Conservation (phyloP, 1,139 yeast species). For the Zygosaccharomyces sapae region DNA sequence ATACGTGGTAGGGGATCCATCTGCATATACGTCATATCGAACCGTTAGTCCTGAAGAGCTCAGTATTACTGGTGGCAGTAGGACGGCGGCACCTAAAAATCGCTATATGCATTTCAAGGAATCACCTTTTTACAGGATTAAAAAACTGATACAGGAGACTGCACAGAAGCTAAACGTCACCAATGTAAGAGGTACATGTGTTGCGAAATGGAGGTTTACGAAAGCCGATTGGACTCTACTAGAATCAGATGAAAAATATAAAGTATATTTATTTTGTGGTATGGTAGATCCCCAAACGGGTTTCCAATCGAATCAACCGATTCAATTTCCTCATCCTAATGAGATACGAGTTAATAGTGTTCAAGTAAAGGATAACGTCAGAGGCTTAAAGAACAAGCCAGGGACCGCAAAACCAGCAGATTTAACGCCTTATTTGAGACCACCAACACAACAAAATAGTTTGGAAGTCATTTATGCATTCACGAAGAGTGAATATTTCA, state of each 20-base stretch:
- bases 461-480: conserved; percentile 53
- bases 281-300: conserved; percentile 34
- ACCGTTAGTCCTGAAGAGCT: conserved; percentile 1
- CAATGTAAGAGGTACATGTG: conserved; percentile 43
- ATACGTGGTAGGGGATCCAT: not conserved
- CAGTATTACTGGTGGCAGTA: conserved; percentile 5
- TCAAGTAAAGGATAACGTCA: conserved; percentile 46
- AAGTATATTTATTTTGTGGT: conserved; percentile 49
- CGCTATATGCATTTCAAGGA: conserved; percentile 47
- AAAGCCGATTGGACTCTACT: conserved; percentile 40
- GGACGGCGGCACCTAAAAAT: conserved; percentile 15
- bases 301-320: conserved; percentile 37
- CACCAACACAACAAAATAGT: conserved; percentile 38
- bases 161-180: conserved; percentile 42
- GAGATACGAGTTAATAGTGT: conserved; percentile 51
- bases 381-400: conserved; percentile 56
- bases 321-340: conserved; percentile 57
- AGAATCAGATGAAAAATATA: conserved; percentile 32
- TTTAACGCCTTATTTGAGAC: conserved; percentile 43
- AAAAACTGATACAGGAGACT: conserved; percentile 44
- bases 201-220: conserved; percentile 41
- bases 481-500: conserved; percentile 43
- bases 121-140: conserved; percentile 51
- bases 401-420: conserved; percentile 70
- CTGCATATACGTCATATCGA: conserved; percentile 1